Conservation (phyloP, 768 basidiomycete genomes). For the Suillus bovinus region DNA sequence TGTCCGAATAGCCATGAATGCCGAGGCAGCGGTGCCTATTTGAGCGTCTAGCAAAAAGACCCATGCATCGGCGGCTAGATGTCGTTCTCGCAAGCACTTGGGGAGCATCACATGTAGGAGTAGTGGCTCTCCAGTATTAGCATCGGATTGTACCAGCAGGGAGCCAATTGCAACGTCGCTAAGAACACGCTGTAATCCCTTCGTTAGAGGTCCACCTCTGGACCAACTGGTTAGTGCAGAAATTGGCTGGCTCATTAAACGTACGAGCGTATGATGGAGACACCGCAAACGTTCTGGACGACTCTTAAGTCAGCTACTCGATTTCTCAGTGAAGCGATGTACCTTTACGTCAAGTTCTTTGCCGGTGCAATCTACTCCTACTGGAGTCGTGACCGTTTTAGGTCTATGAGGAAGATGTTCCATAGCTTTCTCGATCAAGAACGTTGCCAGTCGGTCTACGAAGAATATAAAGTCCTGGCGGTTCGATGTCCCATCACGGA, state of each 20-base stretch:
- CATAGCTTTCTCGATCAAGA: constrained; percentile 83
- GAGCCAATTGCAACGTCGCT: constrained; percentile 87
- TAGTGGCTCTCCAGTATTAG: constrained; percentile 81
- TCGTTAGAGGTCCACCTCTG: constrained; percentile 88
- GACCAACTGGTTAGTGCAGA: constrained; percentile 12
- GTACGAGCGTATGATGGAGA: constrained; percentile 86
- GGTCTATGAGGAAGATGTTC: constrained; percentile 74
- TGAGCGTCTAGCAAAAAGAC: constrained; percentile 93
- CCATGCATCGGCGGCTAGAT: constrained; percentile 66
- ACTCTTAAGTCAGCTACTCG: constrained; percentile 1
- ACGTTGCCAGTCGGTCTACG: constrained; percentile 80
- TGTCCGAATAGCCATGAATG: constrained; percentile 94
- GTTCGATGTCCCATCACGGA: constrained; percentile 70
- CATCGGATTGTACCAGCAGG: constrained; percentile 87
- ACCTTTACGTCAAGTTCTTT: constrained; percentile 64
- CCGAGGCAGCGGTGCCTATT: constrained; percentile 92
- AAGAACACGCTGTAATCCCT: constrained; percentile 86
- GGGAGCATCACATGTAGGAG: constrained; percentile 85
- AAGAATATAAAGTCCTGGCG: constrained; percentile 94
- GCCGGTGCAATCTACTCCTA: constrained; percentile 56
- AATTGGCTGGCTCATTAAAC: constrained; percentile 28
- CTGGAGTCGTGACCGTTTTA: constrained; percentile 67
- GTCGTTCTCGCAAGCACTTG: constrained; percentile 61
- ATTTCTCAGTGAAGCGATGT: constrained; percentile 13
- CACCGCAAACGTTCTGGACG: constrained; percentile 74